Base-by-base conservation (phyloP, 129 eudicot genomes). In the Tanacetum coccineum region DNA sequence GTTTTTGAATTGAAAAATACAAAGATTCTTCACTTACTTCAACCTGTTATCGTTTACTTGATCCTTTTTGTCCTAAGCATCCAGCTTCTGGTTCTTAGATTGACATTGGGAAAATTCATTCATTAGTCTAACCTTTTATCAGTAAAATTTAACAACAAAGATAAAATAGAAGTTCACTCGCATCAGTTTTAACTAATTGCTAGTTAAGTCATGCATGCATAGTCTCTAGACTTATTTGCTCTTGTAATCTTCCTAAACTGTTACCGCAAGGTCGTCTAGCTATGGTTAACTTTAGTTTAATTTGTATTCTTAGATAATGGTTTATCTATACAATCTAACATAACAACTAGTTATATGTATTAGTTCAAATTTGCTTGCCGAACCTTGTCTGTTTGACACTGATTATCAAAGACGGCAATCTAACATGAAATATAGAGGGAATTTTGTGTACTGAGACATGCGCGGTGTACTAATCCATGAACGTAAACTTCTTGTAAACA, bases 161-260 rank as follows among this genome's bases (percentile, higher is more conserved):
- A 81, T 84, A 84, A 81, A 79, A 84, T 58, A 81, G 84, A 87
- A 84, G 57, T 45, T 62, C 40, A 70, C 50, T 74, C 68, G n/a
- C 59, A 50, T 56, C 22, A 3, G 25, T 70, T 73, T 67, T 54
- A 32, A 22, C 62, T 52, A 64, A 13, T 46, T 71, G 63, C 44
- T 62, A 22, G n/a, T n/a, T n/a, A n/a, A n/a, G n/a, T n/a, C n/a
- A n/a, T n/a, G n/a, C n/a, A n/a, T 64, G 62, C 65, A 71, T 45
- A 67, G 13, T 22, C 20, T 58, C n/a, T 69, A 17, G 46, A 62
- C 64, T 18, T 20, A 25, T 53, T 63, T 70, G 26, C 18, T 30
- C 64, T 20, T 21, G 74, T 55, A 39, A 51, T 40, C 42, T 57
- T 51, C 40, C 6, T 13, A 56, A 32, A 60, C 32, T 19, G 61